Conservation (phyloP, 2,329 filamentous ascomycete genomes). For the Diplodia scrobiculata region DNA sequence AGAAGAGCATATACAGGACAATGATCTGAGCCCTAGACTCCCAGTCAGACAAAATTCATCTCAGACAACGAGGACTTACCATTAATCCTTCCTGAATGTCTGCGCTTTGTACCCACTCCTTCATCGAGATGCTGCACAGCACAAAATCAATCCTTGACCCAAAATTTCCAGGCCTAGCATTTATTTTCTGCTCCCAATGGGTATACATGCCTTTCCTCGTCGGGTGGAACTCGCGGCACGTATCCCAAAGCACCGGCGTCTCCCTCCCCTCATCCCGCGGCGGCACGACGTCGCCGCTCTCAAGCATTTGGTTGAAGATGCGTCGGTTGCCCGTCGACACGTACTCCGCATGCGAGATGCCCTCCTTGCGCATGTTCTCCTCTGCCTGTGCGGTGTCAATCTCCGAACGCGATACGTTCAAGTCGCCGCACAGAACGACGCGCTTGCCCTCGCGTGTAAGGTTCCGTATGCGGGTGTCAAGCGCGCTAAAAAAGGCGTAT, state of each 20-base stretch:
- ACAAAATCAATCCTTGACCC: conserved; percentile 94
- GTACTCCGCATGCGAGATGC: conserved; percentile 69
- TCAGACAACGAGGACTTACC: conserved; percentile 41
- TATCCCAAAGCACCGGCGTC: conserved; percentile 74
- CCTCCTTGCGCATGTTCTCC: conserved; percentile 71
- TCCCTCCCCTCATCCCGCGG: conserved; percentile 70
- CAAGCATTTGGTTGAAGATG: conserved; percentile 82
- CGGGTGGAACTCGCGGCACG: conserved; percentile 80
- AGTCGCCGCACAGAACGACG: conserved; percentile 81
- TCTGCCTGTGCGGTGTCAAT: conserved; percentile 75
- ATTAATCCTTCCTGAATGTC: conserved; percentile 92
- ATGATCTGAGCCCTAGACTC: conserved; percentile 79
- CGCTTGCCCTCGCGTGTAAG: conserved; percentile 77
- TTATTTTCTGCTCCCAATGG: conserved; percentile 93
- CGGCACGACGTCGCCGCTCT: conserved; percentile 68
- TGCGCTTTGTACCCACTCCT: conserved; percentile 74
- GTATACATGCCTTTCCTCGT: conserved; percentile 89
- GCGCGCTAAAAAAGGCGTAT: conserved; percentile 72
- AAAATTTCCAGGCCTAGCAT: conserved; percentile 92
- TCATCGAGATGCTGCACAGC: conserved; percentile 76
- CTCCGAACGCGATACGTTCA: conserved; percentile 73
- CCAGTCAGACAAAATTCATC: neutral
- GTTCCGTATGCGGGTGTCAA: conserved; percentile 85
- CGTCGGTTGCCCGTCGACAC: conserved; percentile 70
- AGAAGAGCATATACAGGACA: conserved; percentile 85